Evolutionary conservation across 306 rosid species (phyloP).

Genomic region (Datisca glomerata): DNA sequence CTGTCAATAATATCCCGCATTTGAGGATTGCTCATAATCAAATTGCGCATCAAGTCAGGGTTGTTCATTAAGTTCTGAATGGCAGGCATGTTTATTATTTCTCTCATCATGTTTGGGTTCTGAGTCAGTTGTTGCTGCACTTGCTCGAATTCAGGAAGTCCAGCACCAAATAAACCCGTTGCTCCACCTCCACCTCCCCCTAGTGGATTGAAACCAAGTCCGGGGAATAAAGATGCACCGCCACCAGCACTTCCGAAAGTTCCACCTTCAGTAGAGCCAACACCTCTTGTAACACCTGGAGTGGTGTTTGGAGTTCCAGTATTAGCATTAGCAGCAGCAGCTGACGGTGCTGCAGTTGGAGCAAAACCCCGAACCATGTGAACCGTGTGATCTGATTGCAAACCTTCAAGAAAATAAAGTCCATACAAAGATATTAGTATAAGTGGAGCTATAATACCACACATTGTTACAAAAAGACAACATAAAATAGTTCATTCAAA

Average conservation of each 20-base stretch:
- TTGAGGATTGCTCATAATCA: slow-evolving; percentile 79
- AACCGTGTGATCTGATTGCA: slow-evolving; percentile 77
- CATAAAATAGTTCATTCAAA: too few relatives aligned
- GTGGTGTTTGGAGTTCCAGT: slow-evolving; percentile 30
- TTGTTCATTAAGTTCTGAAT: slow-evolving; percentile 59
- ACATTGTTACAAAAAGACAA: too few relatives aligned
- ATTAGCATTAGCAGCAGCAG: slow-evolving; percentile 34
- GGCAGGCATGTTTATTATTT: slow-evolving; percentile 67
- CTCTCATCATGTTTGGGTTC: slow-evolving; percentile 61
- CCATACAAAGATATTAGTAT: not conserved
- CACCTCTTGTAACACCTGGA: slow-evolving; percentile 29
- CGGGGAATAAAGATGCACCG: slow-evolving; percentile 56
- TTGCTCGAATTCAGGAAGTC: slow-evolving; percentile 60
- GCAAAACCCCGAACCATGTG: slow-evolving; percentile 78
- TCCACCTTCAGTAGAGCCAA: slow-evolving; percentile 43
- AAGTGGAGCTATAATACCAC: too few relatives aligned
- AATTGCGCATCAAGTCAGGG: slow-evolving; percentile 58
- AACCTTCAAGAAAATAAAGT: slow-evolving; percentile 23
- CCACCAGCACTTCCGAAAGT: slow-evolving; percentile 43
- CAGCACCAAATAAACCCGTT: slow-evolving; percentile 44
- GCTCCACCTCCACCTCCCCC: slow-evolving; percentile 39
- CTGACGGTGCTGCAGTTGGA: slow-evolving; percentile 18
- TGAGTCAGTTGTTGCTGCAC: slow-evolving; percentile 62
- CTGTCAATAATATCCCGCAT: slow-evolving; percentile 81
- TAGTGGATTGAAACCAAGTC: slow-evolving; percentile 40